These are phyloP conservation scores for Sphagnum fallax DNA, from an alignment of 228 moss, liverwort and hornwort genomes.

Conservation along the genomic window DNA sequence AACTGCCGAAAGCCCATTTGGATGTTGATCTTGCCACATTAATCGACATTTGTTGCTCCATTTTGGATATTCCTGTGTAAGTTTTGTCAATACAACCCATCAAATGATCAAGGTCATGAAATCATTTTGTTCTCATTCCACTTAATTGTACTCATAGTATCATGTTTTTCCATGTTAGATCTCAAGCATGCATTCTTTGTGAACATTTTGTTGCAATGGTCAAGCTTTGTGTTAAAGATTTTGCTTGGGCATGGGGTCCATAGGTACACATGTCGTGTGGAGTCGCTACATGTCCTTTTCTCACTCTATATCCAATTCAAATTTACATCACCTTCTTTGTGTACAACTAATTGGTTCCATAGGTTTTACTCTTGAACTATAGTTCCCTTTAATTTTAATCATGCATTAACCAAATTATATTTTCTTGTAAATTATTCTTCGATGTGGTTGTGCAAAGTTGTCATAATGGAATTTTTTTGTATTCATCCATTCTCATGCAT, in stretches of 20 bases:
- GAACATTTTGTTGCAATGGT: background rate
- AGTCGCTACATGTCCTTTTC: slow-evolving; percentile 44
- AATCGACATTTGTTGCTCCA: slow-evolving; percentile 66
- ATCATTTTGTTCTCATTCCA: background rate
- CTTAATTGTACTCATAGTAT: background rate
- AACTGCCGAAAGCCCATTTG: slow-evolving; percentile 37
- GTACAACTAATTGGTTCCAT: background rate
- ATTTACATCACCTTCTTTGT: background rate
- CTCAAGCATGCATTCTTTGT: background rate
- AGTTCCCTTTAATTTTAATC: too few species aligned
- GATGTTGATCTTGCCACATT: slow-evolving; percentile 63
- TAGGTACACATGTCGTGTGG: slow-evolving; percentile 49
- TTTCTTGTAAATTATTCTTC: too few species aligned
- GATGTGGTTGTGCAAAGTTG: too few species aligned
- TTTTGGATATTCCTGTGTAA: slow-evolving; percentile 81
- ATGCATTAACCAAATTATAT: too few species aligned
- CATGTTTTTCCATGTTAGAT: background rate
- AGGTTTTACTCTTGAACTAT: too few species aligned
- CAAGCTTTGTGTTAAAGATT: background rate
- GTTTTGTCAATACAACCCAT: slow-evolving; percentile 1
- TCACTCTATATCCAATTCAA: slow-evolving; percentile 33
- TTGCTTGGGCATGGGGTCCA: background rate
- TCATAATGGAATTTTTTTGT: too few species aligned
- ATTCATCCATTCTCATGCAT: too few species aligned
- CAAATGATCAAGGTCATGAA: background rate